Evolutionary conservation across 495 filamentous ascomycete species (phyloP).

Genomic region (Penicillium crystallinum): DNA sequence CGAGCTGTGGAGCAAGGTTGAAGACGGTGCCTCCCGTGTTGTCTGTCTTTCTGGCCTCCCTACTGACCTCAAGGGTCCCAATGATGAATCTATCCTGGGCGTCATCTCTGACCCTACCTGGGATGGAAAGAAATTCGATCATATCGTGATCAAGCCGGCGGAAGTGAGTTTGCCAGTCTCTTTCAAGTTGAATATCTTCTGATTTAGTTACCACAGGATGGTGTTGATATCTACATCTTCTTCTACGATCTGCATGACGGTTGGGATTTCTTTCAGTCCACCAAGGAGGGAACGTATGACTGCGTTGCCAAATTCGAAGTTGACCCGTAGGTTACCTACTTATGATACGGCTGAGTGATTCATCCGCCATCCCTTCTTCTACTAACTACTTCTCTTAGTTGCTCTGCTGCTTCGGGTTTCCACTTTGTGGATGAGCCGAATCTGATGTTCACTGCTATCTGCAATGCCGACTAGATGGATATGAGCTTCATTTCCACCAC

Average conservation of each 20-base stretch:
- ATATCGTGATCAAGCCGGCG: neutral
- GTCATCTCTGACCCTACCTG: neutral
- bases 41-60: neutral
- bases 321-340: constrained; percentile 38
- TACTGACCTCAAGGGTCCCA: neutral
- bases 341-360: neutral
- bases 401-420: neutral
- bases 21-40: constrained; percentile 2
- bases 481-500: neutral
- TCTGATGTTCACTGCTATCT: neutral
- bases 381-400: neutral
- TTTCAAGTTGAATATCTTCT: neutral
- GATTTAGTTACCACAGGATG: neutral
- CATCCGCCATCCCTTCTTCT: neutral
- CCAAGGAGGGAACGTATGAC: neutral
- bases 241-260: constrained; percentile 42
- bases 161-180: neutral
- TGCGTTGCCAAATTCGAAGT: constrained; percentile 33
- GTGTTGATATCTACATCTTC: constrained; percentile 23
- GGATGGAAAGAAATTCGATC: neutral
- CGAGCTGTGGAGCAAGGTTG: neutral
- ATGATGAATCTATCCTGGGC: neutral
- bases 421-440: constrained; percentile 6
- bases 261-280: constrained; percentile 25
- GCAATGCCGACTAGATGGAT: neutral